Percentiles rank a stretch among this genome's conserved stretches.
These are phyloP conservation scores for Lactarius psammicola DNA, from an alignment of 768 basidiomycete species.

Conservation along the genomic window DNA sequence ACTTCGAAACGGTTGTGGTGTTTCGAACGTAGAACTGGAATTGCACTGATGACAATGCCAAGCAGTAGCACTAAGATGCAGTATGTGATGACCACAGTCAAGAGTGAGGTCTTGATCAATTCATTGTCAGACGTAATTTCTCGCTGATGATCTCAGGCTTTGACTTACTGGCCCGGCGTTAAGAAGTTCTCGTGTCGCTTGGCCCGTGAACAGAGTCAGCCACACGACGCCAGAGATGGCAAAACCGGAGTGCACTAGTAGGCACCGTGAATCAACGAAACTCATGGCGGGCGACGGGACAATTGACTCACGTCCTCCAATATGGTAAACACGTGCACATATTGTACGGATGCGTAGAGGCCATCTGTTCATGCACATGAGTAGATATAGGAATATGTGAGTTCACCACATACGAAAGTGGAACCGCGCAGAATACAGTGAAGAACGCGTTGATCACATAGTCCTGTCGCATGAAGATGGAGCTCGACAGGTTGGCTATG, in stretches of 20 bases:
- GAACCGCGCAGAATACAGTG: conserved; percentile 50
- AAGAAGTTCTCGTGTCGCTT: conserved; percentile 51
- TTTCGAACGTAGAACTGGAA: conserved; percentile 47
- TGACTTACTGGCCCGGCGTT: conserved; percentile 38
- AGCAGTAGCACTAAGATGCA: conserved; percentile 48
- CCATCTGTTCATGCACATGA: conserved; percentile 41
- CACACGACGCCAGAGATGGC: conserved; percentile 54
- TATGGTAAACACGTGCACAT: conserved; percentile 56
- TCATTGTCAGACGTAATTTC: conserved; percentile 26
- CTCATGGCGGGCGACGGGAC: neutral
- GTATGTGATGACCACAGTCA: conserved; percentile 53
- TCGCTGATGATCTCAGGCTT: conserved; percentile 30
- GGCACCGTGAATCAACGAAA: neutral
- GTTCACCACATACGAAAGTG: conserved; percentile 44
- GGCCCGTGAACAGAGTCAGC: conserved; percentile 49
- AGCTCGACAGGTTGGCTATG: conserved; percentile 45
- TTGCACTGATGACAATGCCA: conserved; percentile 51
- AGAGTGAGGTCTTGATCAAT: conserved; percentile 41
- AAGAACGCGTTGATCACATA: conserved; percentile 61
- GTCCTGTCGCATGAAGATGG: conserved; percentile 47
- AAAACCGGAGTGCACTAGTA: conserved; percentile 52
- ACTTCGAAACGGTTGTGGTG: conserved; percentile 55
- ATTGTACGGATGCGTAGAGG: conserved; percentile 53
- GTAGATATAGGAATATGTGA: conserved; percentile 9
- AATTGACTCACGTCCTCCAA: conserved; percentile 45